These are phyloP conservation scores for Annona squamosa DNA, from an alignment of 164 flowering plant genomes.

Conservation along the genomic window DNA sequence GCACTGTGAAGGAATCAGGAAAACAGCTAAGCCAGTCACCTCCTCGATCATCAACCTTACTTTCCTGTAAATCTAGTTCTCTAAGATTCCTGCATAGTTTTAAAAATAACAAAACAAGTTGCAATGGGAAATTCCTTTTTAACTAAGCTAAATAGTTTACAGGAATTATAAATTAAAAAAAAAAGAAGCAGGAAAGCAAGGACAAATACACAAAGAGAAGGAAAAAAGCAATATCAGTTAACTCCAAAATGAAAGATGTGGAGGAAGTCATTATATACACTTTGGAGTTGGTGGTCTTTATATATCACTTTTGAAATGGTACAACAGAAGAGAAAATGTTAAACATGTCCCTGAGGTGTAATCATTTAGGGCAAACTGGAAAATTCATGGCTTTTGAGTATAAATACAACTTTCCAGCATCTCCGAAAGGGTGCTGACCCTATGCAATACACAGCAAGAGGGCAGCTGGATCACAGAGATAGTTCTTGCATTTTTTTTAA, in stretches of 20 bases:
- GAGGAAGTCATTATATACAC: too few relatives aligned
- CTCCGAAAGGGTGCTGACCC: too few relatives aligned
- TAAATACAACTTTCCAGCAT: too few relatives aligned
- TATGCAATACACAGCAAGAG: too few relatives aligned
- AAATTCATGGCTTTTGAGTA: too few relatives aligned
- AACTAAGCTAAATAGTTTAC: not conserved
- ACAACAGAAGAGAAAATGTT: too few relatives aligned
- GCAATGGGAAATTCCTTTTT: not conserved
- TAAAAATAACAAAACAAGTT: not conserved
- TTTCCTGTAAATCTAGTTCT: constrained; percentile 85
- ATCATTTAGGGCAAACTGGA: too few relatives aligned
- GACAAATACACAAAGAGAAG: not conserved
- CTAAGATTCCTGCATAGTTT: constrained; percentile 44
- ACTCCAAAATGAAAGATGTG: not conserved
- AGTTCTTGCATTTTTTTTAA: too few relatives aligned
- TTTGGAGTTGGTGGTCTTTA: too few relatives aligned
- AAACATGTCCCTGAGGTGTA: too few relatives aligned
- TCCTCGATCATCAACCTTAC: constrained; percentile 61
- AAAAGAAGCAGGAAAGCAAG: not conserved
- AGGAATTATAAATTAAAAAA: not conserved
- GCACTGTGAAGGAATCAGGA: constrained; percentile 67
- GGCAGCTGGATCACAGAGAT: too few relatives aligned
- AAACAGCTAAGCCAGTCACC: constrained; percentile 84
- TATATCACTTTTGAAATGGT: too few relatives aligned
- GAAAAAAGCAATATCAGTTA: not conserved